phyloP scores from a whole-genome alignment of 2,329 filamentous ascomycete species.

The Aspergillus persii region DNA sequence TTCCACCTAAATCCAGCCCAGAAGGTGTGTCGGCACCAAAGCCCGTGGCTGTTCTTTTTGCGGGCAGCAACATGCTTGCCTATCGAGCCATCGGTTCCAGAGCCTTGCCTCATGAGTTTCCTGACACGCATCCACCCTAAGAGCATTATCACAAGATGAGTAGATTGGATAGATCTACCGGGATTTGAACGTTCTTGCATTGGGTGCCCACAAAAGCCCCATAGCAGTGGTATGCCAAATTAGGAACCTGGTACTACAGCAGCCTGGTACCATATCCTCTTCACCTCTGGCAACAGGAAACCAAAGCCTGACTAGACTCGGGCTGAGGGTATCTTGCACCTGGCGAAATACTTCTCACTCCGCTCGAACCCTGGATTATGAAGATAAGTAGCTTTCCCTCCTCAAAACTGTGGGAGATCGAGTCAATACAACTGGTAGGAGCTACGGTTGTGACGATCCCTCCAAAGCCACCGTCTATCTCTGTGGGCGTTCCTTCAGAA shows the following conservation, averaged over 20 bases:
- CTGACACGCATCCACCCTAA: constrained; percentile 4
- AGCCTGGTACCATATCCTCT: too few relatives aligned
- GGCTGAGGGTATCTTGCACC: too few relatives aligned
- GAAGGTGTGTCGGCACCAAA: background rate
- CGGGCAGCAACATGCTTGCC: constrained; percentile 4
- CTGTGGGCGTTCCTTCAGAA: too few relatives aligned
- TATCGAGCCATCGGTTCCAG: constrained; percentile 4
- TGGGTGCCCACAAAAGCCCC: background rate
- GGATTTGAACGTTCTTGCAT: background rate
- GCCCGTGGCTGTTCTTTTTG: constrained; percentile 1
- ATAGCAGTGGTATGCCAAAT: background rate
- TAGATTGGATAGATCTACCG: background rate
- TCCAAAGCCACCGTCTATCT: too few relatives aligned
- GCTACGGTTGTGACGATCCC: too few relatives aligned
- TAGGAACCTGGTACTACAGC: background rate
- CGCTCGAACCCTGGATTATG: too few relatives aligned
- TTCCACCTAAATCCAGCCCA: background rate
- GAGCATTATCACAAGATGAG: constrained; percentile 1
- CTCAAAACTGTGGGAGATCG: too few relatives aligned
- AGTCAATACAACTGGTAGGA: too few relatives aligned
- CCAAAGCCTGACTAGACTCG: too few relatives aligned
- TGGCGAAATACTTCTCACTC: too few relatives aligned
- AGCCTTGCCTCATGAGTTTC: background rate
- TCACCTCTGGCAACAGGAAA: too few relatives aligned
- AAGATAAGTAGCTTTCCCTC: too few relatives aligned